Evolutionary conservation across 1,284 basidiomycete genomes (phyloP).

Genomic region (Athelia sp.): DNA sequence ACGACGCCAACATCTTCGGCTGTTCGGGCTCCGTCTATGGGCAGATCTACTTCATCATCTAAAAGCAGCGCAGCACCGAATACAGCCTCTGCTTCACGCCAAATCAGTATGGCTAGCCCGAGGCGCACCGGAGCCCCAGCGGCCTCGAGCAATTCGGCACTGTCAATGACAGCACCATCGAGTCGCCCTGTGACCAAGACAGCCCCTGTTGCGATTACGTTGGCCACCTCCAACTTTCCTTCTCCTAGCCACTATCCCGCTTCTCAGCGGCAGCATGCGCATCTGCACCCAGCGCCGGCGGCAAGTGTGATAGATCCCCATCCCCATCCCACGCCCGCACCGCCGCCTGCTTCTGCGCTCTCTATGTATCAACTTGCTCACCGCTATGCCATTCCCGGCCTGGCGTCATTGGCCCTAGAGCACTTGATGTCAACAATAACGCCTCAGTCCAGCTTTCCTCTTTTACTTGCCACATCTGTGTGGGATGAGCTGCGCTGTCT

Average conservation of each 20-base stretch:
- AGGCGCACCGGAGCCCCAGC: background rate
- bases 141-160: background rate
- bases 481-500: conserved; percentile 64
- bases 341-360: conserved; percentile 66
- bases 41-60: background rate
- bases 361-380: conserved; percentile 81
- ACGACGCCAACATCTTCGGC: conserved; percentile 3
- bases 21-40: background rate
- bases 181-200: conserved; percentile 22
- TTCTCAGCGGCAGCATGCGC: conserved; percentile 28
- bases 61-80: conserved; percentile 2
- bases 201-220: conserved; percentile 36
- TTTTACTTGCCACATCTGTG: conserved; percentile 60
- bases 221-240: conserved; percentile 18
- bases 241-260: conserved; percentile 38
- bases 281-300: conserved; percentile 26
- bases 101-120: background rate
- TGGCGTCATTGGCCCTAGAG: conserved; percentile 65
- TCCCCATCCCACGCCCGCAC: conserved; percentile 61
- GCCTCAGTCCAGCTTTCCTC: conserved; percentile 64
- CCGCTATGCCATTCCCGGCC: conserved; percentile 65
- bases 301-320: conserved; percentile 60
- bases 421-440: conserved; percentile 75
- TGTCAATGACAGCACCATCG: conserved; percentile 10
- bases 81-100: background rate